phyloP scores from a whole-genome alignment of 2,329 filamentous ascomycete genomes.

The Paramyrothecium sp. region DNA sequence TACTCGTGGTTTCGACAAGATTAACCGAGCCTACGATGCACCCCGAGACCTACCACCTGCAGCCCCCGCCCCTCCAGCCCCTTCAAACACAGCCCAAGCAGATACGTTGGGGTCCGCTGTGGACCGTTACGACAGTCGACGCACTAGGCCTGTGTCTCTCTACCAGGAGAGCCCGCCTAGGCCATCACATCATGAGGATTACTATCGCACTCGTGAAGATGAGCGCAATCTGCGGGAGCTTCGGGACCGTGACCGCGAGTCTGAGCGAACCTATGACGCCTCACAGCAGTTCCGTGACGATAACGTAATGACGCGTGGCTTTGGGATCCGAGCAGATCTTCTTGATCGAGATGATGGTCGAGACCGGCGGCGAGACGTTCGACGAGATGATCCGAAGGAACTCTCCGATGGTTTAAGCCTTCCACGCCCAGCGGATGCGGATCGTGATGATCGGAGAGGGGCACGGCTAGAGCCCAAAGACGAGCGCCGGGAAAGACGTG shows the following conservation, averaged over 20 bases:
- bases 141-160: constrained; percentile 47
- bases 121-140: constrained; percentile 19
- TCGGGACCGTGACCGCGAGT: constrained; percentile 38
- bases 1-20: constrained; percentile 69
- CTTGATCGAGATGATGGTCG: constrained; percentile 40
- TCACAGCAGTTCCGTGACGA: constrained; percentile 43
- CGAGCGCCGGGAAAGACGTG: constrained; percentile 25
- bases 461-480: constrained; percentile 21
- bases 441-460: constrained; percentile 26
- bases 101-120: constrained; percentile 10
- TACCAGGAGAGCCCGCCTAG: constrained; percentile 49
- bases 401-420: constrained; percentile 28
- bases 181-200: constrained; percentile 44
- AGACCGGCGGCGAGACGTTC: constrained; percentile 32
- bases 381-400: constrained; percentile 24
- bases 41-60: constrained; percentile 40
- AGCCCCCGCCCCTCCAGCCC: constrained; percentile 36
- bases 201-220: constrained; percentile 48
- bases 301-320: constrained; percentile 44
- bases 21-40: constrained; percentile 53
- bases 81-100: constrained; percentile 17
- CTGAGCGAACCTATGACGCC: constrained; percentile 23
- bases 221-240: constrained; percentile 40
- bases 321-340: constrained; percentile 47
- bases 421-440: constrained; percentile 21